Base-by-base conservation (phyloP, 1,139 yeast species). In the Geotrichum cucujoidarum region DNA sequence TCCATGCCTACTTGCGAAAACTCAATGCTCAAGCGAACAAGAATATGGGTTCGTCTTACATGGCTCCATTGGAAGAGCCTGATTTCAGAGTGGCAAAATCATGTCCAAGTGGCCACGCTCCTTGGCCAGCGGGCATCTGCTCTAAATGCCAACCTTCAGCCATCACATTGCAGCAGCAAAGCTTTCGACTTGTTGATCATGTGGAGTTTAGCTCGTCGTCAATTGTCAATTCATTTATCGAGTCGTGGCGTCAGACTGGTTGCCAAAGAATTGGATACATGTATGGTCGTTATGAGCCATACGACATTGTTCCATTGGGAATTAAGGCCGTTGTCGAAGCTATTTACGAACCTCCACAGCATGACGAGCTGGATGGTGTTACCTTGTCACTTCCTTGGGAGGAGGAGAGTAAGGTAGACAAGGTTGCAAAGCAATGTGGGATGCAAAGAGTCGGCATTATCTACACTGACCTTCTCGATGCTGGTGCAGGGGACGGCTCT, bases 111-210 rank as follows among this genome's bases (percentile, higher is more conserved):
- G 96, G 96, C 0, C 98, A 92, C 65, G 79, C 83, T 41, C 92
- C 95, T 6, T 90, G 95, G 84, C 97, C 98, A 1, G 76, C 73
- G 48, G 97, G 97, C 0, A 89, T 92, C 55, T 92, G 98, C 63
- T 84, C 95, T n/a, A 88, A 89, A 65, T 92, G 98, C 66, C 97
- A 90, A 65, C 97, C 98, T 0, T 81, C 95, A 1, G 95, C 96
- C 0, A 88, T 94, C 50, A 89, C 97, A 0, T 72, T 94, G 54
- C 95, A 85, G 63, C 90, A 83, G 63, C 98, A 94, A 65, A 74
- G 76, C 42, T 94, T 86, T 65, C 77, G 99, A 60, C 87, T 92
- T 96, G 95, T 94, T 18, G 99, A 94, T 66, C 97, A 94, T 69
- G 94, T 92, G 27, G 97, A 92, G 65, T 86, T 90, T 66, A 81